These are phyloP conservation scores for Naganishia albida DNA, from an alignment of 1,284 basidiomycete species.

Conservation along the genomic window DNA sequence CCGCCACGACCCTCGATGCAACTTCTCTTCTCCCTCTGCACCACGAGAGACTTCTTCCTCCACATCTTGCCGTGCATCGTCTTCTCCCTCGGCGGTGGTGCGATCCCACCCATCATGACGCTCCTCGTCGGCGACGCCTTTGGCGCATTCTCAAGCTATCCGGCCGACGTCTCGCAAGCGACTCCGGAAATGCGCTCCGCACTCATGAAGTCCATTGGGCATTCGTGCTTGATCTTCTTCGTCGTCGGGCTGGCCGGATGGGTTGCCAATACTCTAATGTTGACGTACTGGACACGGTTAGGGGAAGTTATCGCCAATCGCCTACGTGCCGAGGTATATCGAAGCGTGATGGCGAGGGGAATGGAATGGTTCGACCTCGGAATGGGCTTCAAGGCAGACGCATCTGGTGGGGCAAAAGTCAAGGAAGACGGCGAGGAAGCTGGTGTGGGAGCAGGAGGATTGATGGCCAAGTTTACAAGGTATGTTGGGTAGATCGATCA, in stretches of 20 bases:
- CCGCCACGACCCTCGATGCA: slow-evolving; percentile 59
- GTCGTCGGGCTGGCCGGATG: slow-evolving; percentile 71
- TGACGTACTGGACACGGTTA: slow-evolving; percentile 80
- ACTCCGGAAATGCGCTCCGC: slow-evolving; percentile 57
- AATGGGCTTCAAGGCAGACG: slow-evolving; percentile 62
- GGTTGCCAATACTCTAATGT: slow-evolving; percentile 71
- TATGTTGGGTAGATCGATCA: slow-evolving; percentile 51
- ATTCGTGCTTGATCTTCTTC: slow-evolving; percentile 69
- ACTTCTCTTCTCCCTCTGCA: slow-evolving; percentile 68
- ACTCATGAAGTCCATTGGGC: slow-evolving; percentile 64
- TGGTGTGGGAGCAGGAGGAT: slow-evolving; percentile 77
- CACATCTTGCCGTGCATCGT: slow-evolving; percentile 71
- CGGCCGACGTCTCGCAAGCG: slow-evolving; percentile 48
- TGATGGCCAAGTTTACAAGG: slow-evolving; percentile 93
- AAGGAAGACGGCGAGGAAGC: slow-evolving; percentile 55
- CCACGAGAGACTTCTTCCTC: slow-evolving; percentile 59
- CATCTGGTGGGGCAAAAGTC: slow-evolving; percentile 48
- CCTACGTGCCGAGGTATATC: slow-evolving; percentile 70
- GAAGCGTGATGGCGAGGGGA: slow-evolving; percentile 67
- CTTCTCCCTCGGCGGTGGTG: slow-evolving; percentile 69
- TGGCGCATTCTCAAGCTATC: slow-evolving; percentile 67
- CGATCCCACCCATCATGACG: slow-evolving; percentile 91
- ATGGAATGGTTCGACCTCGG: slow-evolving; percentile 87
- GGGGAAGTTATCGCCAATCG: slow-evolving; percentile 77
- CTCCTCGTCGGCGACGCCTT: slow-evolving; percentile 83